These are phyloP conservation scores for Diaporthe vexans DNA, from an alignment of 2,329 filamentous ascomycete species.

Conservation along the genomic window DNA sequence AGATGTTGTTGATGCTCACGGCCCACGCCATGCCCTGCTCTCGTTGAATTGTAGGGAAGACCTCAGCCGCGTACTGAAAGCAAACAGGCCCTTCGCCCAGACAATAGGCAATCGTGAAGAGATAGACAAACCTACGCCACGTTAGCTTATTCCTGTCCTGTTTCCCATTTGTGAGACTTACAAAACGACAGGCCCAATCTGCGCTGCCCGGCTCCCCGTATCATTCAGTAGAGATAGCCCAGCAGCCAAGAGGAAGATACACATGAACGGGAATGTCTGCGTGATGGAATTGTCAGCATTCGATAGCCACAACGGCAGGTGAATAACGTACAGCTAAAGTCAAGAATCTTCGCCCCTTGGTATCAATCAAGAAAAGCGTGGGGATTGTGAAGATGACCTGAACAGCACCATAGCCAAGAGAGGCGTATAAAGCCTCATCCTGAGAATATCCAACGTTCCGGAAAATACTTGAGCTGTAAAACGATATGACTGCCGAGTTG, in stretches of 20 bases:
- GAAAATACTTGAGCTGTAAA: conserved; percentile 80
- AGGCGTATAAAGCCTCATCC: conserved; percentile 71
- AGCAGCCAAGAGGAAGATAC: conserved; percentile 59
- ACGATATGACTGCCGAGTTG: conserved; percentile 70
- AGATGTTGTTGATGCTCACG: conserved; percentile 64
- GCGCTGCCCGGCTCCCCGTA: conserved; percentile 43
- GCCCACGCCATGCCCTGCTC: conserved; percentile 80
- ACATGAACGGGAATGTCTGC: conserved; percentile 66
- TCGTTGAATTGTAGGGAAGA: conserved; percentile 78
- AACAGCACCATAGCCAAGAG: conserved; percentile 70
- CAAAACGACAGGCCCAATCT: conserved; percentile 65
- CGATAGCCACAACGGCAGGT: not conserved
- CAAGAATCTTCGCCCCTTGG: conserved; percentile 47
- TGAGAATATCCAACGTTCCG: conserved; percentile 67
- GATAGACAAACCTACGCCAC: conserved; percentile 63
- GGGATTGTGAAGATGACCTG: conserved; percentile 46
- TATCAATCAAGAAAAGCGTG: conserved; percentile 50
- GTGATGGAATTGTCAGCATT: conserved; percentile 54
- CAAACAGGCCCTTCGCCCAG: conserved; percentile 77
- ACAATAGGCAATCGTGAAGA: conserved; percentile 74
- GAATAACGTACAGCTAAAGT: conserved; percentile 44
- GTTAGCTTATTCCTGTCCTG: not conserved
- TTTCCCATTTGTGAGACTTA: not conserved
- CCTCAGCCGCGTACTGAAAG: conserved; percentile 77
- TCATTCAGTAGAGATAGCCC: conserved; percentile 70